These are phyloP conservation scores for Colletotrichum sp. DNA, from an alignment of 2,329 filamentous ascomycete species.

Conservation along the genomic window DNA sequence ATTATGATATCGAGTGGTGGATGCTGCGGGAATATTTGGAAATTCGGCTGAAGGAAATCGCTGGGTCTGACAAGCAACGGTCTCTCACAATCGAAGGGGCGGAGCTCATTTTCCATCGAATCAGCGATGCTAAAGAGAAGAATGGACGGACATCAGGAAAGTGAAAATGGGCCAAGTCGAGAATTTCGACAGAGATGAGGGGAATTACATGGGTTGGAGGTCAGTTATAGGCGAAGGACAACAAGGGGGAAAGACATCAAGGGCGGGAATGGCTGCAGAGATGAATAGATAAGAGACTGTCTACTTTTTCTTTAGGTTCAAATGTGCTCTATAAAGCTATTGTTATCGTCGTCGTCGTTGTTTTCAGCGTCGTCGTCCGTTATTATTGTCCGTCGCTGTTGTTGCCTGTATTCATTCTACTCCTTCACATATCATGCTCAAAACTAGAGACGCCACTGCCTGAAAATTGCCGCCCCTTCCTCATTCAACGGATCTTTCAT, in stretches of 20 bases:
- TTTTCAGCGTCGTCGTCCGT: not conserved
- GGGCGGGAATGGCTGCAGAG: not conserved
- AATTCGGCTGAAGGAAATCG: not conserved
- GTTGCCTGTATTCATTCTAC: not conserved
- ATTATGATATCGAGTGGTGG: not conserved
- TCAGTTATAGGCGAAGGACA: not conserved
- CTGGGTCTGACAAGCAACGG: not conserved
- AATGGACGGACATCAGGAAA: not conserved
- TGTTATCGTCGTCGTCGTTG: not conserved
- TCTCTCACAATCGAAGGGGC: not conserved
- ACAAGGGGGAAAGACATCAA: not conserved
- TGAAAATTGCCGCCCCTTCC: not conserved
- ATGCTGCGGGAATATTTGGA: not conserved
- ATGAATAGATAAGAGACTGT: not conserved
- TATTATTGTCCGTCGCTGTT: not conserved
- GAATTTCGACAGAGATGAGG: not conserved
- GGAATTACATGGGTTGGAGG: not conserved
- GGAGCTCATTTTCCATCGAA: not conserved
- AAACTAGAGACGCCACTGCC: not conserved
- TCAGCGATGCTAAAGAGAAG: not conserved
- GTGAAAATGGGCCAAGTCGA: not conserved
- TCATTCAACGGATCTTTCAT: not conserved
- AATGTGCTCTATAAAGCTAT: not conserved
- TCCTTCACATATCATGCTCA: rapidly evolving
- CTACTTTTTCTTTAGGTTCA: not conserved